A percentile compares a stretch with the other conserved stretches of the same genome.
Evolutionary conservation across 495 filamentous ascomycete genomes (phyloP).

Genomic region (Cercophora newfieldiana): DNA sequence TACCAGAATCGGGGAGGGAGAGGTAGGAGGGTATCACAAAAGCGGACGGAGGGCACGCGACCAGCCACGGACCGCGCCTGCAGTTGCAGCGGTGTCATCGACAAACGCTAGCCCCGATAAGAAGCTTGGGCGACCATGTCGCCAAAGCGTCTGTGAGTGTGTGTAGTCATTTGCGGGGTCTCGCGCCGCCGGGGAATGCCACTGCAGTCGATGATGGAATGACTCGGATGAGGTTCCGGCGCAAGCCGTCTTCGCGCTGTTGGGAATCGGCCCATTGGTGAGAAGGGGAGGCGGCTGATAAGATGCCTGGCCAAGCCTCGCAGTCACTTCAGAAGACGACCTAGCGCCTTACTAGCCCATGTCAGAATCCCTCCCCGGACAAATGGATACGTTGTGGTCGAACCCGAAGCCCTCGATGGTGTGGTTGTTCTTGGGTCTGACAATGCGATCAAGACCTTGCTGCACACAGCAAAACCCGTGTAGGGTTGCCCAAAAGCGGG

Average conservation of each 20-base stretch:
- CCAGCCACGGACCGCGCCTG: constrained; percentile 6
- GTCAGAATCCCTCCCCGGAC: too few relatives aligned
- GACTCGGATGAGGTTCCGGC: not conserved
- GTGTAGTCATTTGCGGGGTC: not conserved
- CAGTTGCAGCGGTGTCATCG: not conserved
- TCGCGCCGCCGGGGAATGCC: not conserved
- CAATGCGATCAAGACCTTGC: too few relatives aligned
- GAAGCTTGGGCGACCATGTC: not conserved
- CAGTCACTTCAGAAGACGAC: too few relatives aligned
- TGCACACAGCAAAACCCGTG: too few relatives aligned
- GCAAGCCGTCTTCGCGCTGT: not conserved
- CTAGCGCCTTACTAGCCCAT: too few relatives aligned
- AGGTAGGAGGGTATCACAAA: constrained; percentile 1
- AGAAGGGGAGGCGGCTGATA: not conserved
- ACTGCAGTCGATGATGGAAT: not conserved
- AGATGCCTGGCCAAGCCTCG: not conserved
- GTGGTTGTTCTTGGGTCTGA: too few relatives aligned
- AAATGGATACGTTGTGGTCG: too few relatives aligned
- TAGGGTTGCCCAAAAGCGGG: too few relatives aligned
- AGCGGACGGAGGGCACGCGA: not conserved
- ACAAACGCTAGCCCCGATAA: not conserved
- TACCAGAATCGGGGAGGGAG: not conserved
- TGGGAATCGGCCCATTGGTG: not conserved
- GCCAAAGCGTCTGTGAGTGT: not conserved
- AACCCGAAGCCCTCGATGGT: too few relatives aligned